These are phyloP conservation scores for Fusarium foetens DNA, from an alignment of 2,329 filamentous ascomycete species.

Conservation along the genomic window DNA sequence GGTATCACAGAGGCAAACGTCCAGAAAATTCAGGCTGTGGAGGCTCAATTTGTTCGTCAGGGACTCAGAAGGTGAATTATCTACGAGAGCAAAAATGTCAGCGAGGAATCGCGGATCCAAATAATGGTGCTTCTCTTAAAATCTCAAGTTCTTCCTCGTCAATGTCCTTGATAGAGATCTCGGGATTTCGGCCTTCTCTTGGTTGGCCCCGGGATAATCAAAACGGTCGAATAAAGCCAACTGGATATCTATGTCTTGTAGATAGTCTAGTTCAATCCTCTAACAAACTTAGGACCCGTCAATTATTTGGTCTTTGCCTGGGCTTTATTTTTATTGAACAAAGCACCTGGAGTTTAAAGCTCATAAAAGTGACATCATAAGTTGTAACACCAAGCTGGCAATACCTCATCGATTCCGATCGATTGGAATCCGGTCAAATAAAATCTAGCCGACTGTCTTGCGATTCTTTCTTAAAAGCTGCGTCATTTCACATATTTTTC, in stretches of 20 bases:
- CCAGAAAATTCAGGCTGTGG: background rate
- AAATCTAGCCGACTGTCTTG: background rate
- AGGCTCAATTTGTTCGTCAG: background rate
- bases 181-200: background rate
- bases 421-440: conserved; percentile 9
- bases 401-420: conserved; percentile 25
- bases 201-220: background rate
- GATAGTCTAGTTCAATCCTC: background rate
- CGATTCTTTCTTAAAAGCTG: background rate
- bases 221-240: background rate
- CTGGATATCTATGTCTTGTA: background rate
- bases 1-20: too few relatives aligned
- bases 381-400: conserved; percentile 16
- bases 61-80: background rate
- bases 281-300: background rate
- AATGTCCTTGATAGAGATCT: background rate
- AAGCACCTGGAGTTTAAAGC: background rate
- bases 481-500: background rate
- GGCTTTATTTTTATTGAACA: background rate
- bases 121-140: background rate
- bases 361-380: conserved; percentile 36
- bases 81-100: background rate
- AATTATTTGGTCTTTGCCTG: background rate
- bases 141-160: background rate
- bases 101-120: background rate